These are phyloP conservation scores for Melanomma pulvis-pyrius DNA, from an alignment of 495 filamentous ascomycete species.

Conservation along the genomic window DNA sequence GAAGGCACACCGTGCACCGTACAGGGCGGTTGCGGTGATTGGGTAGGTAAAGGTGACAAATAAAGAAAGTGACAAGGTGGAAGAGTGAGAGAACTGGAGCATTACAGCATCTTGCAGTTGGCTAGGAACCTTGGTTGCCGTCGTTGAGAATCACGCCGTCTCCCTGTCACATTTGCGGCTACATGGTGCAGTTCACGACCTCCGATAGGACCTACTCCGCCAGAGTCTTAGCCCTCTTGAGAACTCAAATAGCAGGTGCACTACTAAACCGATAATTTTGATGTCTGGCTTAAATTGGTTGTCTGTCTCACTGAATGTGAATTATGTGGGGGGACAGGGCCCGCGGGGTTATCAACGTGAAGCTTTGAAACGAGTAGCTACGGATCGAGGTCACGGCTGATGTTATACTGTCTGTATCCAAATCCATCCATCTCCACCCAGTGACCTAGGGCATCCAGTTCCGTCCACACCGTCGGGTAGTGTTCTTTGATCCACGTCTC, in stretches of 20 bases:
- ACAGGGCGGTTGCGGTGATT: too few species aligned
- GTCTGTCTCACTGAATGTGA: neutral
- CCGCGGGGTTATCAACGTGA: too few species aligned
- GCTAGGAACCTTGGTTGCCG: too few species aligned
- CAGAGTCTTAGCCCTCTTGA: neutral
- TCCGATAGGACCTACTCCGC: neutral
- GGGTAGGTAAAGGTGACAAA: too few species aligned
- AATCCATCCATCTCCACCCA: constrained; percentile 27
- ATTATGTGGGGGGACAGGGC: too few species aligned
- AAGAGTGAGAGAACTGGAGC: too few species aligned
- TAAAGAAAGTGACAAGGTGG: too few species aligned
- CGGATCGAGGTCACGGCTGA: constrained; percentile 33
- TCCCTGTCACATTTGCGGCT: neutral
- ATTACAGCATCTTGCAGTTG: too few species aligned
- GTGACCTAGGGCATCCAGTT: constrained; percentile 51
- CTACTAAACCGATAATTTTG: neutral
- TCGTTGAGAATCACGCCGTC: too few species aligned
- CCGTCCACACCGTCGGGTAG: constrained; percentile 69
- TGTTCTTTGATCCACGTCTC: constrained; percentile 68
- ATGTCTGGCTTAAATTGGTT: neutral
- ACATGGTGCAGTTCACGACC: neutral
- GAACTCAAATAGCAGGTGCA: neutral
- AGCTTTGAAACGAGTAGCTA: too few species aligned
- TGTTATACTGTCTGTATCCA: constrained; percentile 30
- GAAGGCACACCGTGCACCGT: too few species aligned